Conservation (phyloP, 306 rosid genomes). For the Acacia melanoxylon region DNA sequence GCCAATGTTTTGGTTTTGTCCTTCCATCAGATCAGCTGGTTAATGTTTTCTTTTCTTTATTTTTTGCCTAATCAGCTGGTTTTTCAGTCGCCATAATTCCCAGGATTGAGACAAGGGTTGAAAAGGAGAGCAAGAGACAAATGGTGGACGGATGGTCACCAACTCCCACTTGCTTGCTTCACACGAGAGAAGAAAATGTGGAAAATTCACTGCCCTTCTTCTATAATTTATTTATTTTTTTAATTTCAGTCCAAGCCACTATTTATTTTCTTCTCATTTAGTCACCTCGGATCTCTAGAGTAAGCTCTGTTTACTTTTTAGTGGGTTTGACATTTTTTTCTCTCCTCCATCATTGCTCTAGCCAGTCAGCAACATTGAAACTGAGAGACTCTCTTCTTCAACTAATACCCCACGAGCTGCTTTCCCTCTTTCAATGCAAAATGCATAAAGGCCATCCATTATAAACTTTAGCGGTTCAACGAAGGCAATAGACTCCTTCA, state of each 20-base stretch:
- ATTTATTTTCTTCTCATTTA: conserved; percentile 43
- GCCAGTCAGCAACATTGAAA: conserved; percentile 34
- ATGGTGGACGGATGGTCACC: conserved; percentile 49
- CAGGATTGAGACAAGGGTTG: conserved; percentile 9
- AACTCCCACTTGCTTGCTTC: conserved; percentile 79
- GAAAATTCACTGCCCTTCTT: conserved; percentile 40
- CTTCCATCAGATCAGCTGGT: conserved; percentile 25
- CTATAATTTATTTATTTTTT: conserved; percentile 14
- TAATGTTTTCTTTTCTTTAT: background rate
- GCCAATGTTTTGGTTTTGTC: conserved; percentile 20
- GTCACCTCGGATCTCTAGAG: conserved; percentile 43
- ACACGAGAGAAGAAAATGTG: conserved; percentile 68
- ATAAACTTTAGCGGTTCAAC: conserved; percentile 48
- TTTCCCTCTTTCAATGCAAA: conserved; percentile 58
- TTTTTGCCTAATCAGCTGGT: background rate
- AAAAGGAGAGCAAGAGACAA: conserved; percentile 57
- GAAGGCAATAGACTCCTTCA: conserved; percentile 29
- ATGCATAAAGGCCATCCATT: conserved; percentile 45
- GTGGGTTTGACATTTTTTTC: conserved; percentile 66
- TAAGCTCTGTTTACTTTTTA: conserved; percentile 49
- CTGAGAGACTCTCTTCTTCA: conserved; percentile 44
- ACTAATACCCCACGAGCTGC: conserved; percentile 39
- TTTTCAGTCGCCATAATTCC: conserved; percentile 23
- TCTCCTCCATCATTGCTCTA: conserved; percentile 42
- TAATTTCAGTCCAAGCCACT: conserved; percentile 18